Base-by-base conservation (phyloP, 768 basidiomycete genomes). In the Boletus rubroflammeus region DNA sequence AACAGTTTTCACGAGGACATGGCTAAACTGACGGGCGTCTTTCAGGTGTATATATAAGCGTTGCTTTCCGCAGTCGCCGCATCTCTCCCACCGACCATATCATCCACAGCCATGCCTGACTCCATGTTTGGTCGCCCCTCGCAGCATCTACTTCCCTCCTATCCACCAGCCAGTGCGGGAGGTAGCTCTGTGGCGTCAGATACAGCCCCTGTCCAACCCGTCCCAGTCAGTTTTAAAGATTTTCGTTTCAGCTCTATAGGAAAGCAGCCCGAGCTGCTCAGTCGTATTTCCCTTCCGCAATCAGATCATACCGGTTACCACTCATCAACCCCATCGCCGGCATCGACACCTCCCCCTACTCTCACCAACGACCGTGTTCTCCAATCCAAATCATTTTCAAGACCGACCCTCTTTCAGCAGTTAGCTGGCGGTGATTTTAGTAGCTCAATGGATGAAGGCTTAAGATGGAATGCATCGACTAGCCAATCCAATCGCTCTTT, bases 201-300 rank as follows among this genome's bases (percentile, higher is more conserved):
- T n/a, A 5, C 48, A 19, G 19, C 55, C 54, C 51, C 70, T 58
- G 51, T 65, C 13, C 53, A 50, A 13, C 21, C 32, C 4, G 40
- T 35, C 0, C 47, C 61, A 19, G 61, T 31, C 23, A 58, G 57
- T 40, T 75, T 81, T 51, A 57, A 73, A n/a, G 63, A 71, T 50
- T 75, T 84, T 62, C 72, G 70, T 26, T 86, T 85, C 63, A 66
- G 58, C 11, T 75, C 67, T 5, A 86, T 86, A 38, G 84, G 84
- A 28, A 76, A 80, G 61, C 67, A 72, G 54, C 82, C 83, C 0
- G 68, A 72, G 14, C 69, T 86, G 19, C 72, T 85, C 26, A 76
- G 73, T 56, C 80, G 84, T 23, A 71, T 85, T 34, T 74, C 78
- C 31, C 63, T 65, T 36, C 62, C 71, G 3, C 63, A 70, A 40